Base-by-base conservation (phyloP, 768 basidiomycete genomes). In the Rhodotorula paludigena region DNA sequence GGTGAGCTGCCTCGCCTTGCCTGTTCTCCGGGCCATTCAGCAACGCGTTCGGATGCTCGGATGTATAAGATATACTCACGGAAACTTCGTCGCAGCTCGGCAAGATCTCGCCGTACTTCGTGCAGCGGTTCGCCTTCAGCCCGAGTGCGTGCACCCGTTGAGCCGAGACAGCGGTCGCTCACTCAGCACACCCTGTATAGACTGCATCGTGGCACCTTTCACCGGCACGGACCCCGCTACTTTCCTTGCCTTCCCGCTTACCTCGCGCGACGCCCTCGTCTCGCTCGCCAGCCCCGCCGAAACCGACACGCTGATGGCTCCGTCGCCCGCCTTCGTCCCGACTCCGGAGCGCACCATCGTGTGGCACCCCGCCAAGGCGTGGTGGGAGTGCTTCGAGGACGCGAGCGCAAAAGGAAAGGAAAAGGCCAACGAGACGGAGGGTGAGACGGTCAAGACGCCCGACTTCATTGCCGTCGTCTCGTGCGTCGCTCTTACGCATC, bases 161-260 rank as follows among this genome's bases (percentile, higher is more conserved):
- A n/a, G n/a, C n/a, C n/a, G n/a, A n/a, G n/a, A n/a, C n/a, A n/a
- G n/a, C n/a, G n/a, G n/a, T n/a, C n/a, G n/a, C n/a, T n/a, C n/a
- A n/a, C n/a, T n/a, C n/a, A n/a, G n/a, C 28, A 23, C 33, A 52
- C 63, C 8, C n/a, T 36, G 1, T 5, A 25, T 36, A 71, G 69
- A 66, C 47, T 60, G 58, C 64, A n/a, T 71, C 41, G 32, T 71
- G 47, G 33, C 48, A 32, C 61, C 64, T 5, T 71, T 71, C 60
- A 60, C 57, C 20, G 45, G 51, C 16, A 9, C 60, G 35, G 28
- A 23, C 20, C 30, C 60, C 5, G 36, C 69, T 2, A 42, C 61
- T 12, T 65, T 65, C 51, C 64, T 70, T 45, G 58, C 64, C 56
- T 65, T 54, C 60, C 63, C 60, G 5, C 60, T 66, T 39, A 12